Percentiles rank a stretch among this genome's conserved stretches.
phyloP scores from a whole-genome alignment of 139 green algal genomes.

The Chlorella sp. region DNA sequence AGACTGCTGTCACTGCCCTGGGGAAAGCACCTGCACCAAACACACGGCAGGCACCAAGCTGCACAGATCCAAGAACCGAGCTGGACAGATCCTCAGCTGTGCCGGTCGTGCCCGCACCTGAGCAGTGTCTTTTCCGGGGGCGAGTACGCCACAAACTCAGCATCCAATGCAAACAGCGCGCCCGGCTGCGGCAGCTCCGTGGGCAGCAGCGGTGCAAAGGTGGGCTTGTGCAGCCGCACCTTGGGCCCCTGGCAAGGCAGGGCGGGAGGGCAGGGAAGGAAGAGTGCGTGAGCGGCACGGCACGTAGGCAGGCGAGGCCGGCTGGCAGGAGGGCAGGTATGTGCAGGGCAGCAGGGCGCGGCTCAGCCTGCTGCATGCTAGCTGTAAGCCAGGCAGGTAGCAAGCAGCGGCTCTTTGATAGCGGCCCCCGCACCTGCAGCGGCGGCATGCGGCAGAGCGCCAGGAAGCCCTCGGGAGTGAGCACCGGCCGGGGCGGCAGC shows the following conservation, averaged over 20 bases:
- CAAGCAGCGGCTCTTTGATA: too few relatives aligned
- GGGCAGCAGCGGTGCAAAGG: slow-evolving; percentile 73
- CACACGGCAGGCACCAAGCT: too few relatives aligned
- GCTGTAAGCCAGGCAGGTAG: not conserved
- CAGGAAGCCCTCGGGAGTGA: slow-evolving; percentile 64
- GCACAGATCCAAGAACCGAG: too few relatives aligned
- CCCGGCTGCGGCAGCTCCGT: slow-evolving; percentile 68
- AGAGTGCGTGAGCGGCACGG: too few relatives aligned
- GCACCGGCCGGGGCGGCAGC: slow-evolving; percentile 46
- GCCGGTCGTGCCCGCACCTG: too few relatives aligned
- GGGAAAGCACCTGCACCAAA: too few relatives aligned
- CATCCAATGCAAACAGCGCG: slow-evolving; percentile 89
- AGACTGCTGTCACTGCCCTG: too few relatives aligned
- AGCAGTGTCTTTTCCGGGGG: slow-evolving; percentile 62
- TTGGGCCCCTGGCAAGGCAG: slow-evolving; percentile 34
- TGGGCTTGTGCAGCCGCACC: slow-evolving; percentile 38
- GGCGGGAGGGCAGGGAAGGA: not conserved
- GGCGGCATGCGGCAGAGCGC: slow-evolving; percentile 67
- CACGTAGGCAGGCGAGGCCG: too few relatives aligned
- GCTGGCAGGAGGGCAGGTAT: too few relatives aligned
- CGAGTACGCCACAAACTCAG: slow-evolving; percentile 91
- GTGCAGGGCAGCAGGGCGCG: not conserved
- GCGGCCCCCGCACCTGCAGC: slow-evolving; percentile 52
- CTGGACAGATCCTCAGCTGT: too few relatives aligned
- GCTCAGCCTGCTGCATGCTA: not conserved